Evolutionary conservation across 768 basidiomycete species (phyloP), one percentile per base, ranked within the genome.

Genomic region (Trametes maxima): DNA sequence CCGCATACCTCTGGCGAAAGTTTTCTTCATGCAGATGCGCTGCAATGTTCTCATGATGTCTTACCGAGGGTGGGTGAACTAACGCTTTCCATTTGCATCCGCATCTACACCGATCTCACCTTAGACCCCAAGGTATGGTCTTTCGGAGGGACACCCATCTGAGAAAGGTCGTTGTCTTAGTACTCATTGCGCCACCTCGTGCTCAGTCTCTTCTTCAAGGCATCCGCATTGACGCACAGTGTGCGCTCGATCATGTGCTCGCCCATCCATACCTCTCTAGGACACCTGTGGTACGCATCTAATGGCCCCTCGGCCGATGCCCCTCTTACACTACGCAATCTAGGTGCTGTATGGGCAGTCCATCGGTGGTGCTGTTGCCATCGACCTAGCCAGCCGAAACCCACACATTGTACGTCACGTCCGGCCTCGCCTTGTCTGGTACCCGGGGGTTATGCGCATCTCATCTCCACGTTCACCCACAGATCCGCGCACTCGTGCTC

Each of bases 31-130:
- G 48, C 84, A 85, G 69, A 87, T 94, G 85, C 81, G 92, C 16
- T 97, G 94, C 73, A 98, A 98, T 70, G 94, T 97, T 3, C 77
- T 98, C 42, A 94, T 98, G 89, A 76, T 96, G 60, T 94, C 91
- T 49, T 99, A 99, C 71, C 78, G 96, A 69, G 95, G 95, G 90
- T 92, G 68, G 59, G 86, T 53, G 12, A 57, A 12, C 10, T 21
- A 28, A 33, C 33, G 55, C 61, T 54, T 44, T 36, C 37, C 37
- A 40, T 35, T 5, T 21, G 25, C 8, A 37, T 47, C 48, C 60
- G 49, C 44, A 57, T 40, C 47, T 33, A 54, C 10, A 40, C 39
- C 28, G n/a, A 22, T 2, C 44, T 48, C 22, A 47, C 46, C 52
- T 28, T 25, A 39, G 49, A 54, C 35, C 37, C 1, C 5, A 50